phyloP scores from a whole-genome alignment of 352 stramenopile genomes.

The Lagenidium sp. region DNA sequence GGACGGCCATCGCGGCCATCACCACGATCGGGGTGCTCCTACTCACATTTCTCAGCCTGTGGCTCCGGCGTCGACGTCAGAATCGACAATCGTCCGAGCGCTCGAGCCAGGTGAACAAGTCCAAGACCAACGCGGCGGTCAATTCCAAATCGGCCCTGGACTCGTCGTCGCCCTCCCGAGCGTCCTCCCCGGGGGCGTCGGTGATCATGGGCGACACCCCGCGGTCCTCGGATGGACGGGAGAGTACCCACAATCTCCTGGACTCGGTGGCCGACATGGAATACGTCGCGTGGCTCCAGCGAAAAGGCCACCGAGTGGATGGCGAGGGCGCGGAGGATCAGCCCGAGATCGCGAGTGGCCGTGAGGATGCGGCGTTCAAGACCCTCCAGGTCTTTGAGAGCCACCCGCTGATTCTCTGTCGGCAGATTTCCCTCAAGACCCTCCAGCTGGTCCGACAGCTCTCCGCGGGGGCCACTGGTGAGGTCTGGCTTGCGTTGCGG shows the following conservation, averaged over 20 bases:
- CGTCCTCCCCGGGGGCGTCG: too few species aligned
- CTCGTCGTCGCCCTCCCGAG: too few species aligned
- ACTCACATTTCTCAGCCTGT: too few species aligned
- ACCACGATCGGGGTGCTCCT: too few species aligned
- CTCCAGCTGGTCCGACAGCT: slow-evolving; percentile 39
- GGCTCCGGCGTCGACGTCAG: neutral
- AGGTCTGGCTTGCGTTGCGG: slow-evolving; percentile 66
- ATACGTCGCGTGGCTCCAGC: slow-evolving; percentile 12
- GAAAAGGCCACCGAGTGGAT: slow-evolving; percentile 4
- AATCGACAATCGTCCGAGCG: too few species aligned
- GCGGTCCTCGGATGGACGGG: slow-evolving; percentile 2
- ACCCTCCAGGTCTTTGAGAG: slow-evolving; percentile 58
- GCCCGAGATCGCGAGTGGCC: slow-evolving; percentile 15
- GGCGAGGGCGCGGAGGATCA: slow-evolving; percentile 3
- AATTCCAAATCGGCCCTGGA: neutral
- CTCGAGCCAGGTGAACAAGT: too few species aligned
- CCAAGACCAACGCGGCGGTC: too few species aligned
- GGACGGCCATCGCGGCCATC: neutral
- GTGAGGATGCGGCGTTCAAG: slow-evolving; percentile 40
- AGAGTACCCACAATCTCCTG: slow-evolving; percentile 13
- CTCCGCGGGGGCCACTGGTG: slow-evolving; percentile 40
- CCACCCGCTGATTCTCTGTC: slow-evolving; percentile 41
- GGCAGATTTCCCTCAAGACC: slow-evolving; percentile 36
- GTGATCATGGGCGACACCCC: neutral
- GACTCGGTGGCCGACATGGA: slow-evolving; percentile 14